These are phyloP conservation scores for Ustilago trichophora DNA, from an alignment of 1,284 basidiomycete species.

Conservation along the genomic window DNA sequence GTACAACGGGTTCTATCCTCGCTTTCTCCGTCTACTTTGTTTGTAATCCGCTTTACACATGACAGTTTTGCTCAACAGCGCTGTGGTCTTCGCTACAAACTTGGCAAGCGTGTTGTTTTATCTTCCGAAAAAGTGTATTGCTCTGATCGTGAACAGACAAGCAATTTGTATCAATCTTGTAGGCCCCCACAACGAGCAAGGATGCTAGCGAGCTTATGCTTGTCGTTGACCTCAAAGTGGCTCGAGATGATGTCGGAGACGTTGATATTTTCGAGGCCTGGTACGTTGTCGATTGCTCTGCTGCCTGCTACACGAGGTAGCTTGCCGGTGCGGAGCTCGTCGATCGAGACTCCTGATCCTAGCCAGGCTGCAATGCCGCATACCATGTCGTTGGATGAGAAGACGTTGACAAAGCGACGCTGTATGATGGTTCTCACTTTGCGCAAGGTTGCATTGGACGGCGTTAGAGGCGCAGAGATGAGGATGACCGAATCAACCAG, in stretches of 20 bases:
- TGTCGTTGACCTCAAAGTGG: slow-evolving; percentile 54
- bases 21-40: no score
- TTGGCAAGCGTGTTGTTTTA: no score
- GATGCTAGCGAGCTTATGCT: slow-evolving; percentile 21
- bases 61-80: no score
- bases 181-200: slow-evolving; percentile 39
- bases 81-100: no score
- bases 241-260: slow-evolving; percentile 51
- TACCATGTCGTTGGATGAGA: slow-evolving; percentile 69
- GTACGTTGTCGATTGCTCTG: slow-evolving; percentile 39
- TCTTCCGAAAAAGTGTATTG: no score
- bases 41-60: no score
- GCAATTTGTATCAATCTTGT: no score
- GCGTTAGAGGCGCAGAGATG: slow-evolving; percentile 68
- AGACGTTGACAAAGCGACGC: slow-evolving; percentile 70
- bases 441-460: slow-evolving; percentile 68
- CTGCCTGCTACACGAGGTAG: slow-evolving; percentile 49
- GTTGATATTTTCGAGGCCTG: slow-evolving; percentile 58
- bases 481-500: slow-evolving; percentile 70
- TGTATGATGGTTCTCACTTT: slow-evolving; percentile 68
- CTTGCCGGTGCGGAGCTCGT: slow-evolving; percentile 68
- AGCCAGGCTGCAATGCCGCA: slow-evolving; percentile 70
- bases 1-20: no score
- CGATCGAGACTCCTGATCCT: slow-evolving; percentile 60
- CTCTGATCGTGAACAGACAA: no score